These are phyloP conservation scores for Penicillium sp. DNA, from an alignment of 2,329 filamentous ascomycete species.

Conservation along the genomic window DNA sequence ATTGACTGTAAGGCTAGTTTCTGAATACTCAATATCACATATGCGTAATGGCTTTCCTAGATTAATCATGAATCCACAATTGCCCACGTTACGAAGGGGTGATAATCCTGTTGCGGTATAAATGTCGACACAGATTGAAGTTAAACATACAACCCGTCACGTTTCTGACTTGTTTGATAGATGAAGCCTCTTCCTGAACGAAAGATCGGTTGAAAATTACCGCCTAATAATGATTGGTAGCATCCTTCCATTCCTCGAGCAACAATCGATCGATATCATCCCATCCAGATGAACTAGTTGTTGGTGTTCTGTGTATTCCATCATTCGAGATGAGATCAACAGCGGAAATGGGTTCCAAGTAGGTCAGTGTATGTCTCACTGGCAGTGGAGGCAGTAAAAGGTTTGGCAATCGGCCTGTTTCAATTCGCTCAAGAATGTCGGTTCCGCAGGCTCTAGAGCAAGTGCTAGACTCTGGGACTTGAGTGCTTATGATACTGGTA, in stretches of 20 bases:
- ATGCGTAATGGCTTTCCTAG: not conserved
- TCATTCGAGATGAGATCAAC: slow-evolving; percentile 6
- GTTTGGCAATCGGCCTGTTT: not conserved
- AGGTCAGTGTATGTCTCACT: not conserved
- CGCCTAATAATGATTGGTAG: slow-evolving; percentile 35
- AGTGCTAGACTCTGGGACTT: slow-evolving; percentile 15
- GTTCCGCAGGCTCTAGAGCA: not conserved
- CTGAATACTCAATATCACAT: not conserved
- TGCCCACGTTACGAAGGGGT: not conserved
- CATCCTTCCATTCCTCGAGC: slow-evolving; percentile 46
- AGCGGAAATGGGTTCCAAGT: not conserved
- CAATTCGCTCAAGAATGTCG: not conserved
- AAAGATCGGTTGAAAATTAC: not conserved
- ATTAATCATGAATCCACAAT: not conserved
- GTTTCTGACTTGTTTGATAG: not conserved
- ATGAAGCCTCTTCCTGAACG: not conserved
- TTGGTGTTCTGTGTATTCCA: not conserved
- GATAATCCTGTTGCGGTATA: not conserved
- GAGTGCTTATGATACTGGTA: not conserved
- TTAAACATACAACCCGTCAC: not conserved
- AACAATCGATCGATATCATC: slow-evolving; percentile 44
- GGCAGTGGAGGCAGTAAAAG: not conserved
- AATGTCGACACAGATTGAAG: not conserved
- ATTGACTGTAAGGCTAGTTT: not conserved
- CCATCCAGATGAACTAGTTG: slow-evolving; percentile 29